Conservation (phyloP, 2,329 filamentous ascomycete genomes). For the Aspergillus arachidicola region DNA sequence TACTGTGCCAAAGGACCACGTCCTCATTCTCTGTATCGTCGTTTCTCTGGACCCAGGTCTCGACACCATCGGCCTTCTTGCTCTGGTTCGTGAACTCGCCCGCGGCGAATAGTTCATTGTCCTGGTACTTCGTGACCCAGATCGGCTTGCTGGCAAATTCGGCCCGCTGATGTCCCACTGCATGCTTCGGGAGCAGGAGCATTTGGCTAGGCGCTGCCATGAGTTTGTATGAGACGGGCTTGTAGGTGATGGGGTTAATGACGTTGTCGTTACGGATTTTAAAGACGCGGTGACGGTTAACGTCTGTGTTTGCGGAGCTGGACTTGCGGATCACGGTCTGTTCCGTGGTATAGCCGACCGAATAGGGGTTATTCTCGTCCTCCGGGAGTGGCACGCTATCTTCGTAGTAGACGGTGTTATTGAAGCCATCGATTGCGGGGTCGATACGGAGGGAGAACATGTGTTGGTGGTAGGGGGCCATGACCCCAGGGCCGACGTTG, state of each 20-base stretch:
- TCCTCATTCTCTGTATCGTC: constrained; percentile 53
- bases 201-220: constrained; percentile 60
- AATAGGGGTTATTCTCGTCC: constrained; percentile 53
- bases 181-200: constrained; percentile 54
- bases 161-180: constrained; percentile 53
- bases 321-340: constrained; percentile 53
- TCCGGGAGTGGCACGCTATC: constrained; percentile 65
- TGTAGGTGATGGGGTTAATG: constrained; percentile 57
- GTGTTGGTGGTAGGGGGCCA: constrained; percentile 74
- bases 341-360: constrained; percentile 53
- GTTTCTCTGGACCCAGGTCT: constrained; percentile 53
- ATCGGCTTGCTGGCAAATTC: constrained; percentile 59
- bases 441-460: constrained; percentile 71
- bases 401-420: constrained; percentile 59
- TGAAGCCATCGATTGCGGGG: constrained; percentile 61
- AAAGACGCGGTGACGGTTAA: constrained; percentile 55
- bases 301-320: constrained; percentile 52
- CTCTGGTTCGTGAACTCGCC: constrained; percentile 62
- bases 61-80: constrained; percentile 56
- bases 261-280: constrained; percentile 59
- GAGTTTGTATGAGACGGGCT: constrained; percentile 60
- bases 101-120: constrained; percentile 56
- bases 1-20: constrained; percentile 43
- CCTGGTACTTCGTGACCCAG: constrained; percentile 58
- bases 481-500: constrained; percentile 68